These are phyloP conservation scores for Saccharomycopsis hybrid DNA, from an alignment of 1,139 yeast genomes.

Conservation along the genomic window DNA sequence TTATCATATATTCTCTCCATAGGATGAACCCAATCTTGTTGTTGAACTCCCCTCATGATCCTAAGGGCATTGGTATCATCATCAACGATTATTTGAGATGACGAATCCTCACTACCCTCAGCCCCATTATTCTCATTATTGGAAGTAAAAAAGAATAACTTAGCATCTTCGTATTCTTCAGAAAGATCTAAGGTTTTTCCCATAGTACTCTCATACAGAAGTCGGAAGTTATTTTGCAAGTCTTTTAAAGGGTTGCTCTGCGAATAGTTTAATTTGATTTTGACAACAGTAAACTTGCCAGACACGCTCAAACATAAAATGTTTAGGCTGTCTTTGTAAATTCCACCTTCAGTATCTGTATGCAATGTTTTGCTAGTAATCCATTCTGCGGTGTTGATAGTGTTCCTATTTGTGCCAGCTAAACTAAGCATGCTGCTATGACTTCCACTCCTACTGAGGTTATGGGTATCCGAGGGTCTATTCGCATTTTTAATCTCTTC, in stretches of 20 bases:
- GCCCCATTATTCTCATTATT: too few relatives aligned
- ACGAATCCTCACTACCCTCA: too few relatives aligned
- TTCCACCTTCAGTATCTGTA: too few relatives aligned
- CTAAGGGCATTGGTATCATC: conserved; percentile 18
- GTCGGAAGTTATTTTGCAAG: neutral
- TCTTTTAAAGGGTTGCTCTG: neutral
- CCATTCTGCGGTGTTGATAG: too few relatives aligned
- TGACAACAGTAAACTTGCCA: neutral
- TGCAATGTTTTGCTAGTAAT: too few relatives aligned
- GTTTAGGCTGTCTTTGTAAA: too few relatives aligned
- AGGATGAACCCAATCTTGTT: conserved; percentile 12
- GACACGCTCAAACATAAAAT: neutral
- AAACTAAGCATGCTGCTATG: too few relatives aligned
- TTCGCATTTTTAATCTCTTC: too few relatives aligned
- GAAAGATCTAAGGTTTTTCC: neutral
- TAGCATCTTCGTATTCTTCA: neutral
- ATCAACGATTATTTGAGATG: conserved; percentile 11
- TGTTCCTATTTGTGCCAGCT: too few relatives aligned
- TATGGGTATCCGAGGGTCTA: too few relatives aligned
- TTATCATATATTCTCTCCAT: neutral
- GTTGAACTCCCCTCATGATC: conserved; percentile 11
- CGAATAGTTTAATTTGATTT: neutral
- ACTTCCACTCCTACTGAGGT: too few relatives aligned
- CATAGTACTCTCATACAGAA: neutral
- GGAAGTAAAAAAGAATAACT: too few relatives aligned